Percentiles rank a stretch among this genome's conserved stretches.
Evolutionary conservation across 345 rosid species (phyloP).

Genomic region (Bruguiera sexangula): DNA sequence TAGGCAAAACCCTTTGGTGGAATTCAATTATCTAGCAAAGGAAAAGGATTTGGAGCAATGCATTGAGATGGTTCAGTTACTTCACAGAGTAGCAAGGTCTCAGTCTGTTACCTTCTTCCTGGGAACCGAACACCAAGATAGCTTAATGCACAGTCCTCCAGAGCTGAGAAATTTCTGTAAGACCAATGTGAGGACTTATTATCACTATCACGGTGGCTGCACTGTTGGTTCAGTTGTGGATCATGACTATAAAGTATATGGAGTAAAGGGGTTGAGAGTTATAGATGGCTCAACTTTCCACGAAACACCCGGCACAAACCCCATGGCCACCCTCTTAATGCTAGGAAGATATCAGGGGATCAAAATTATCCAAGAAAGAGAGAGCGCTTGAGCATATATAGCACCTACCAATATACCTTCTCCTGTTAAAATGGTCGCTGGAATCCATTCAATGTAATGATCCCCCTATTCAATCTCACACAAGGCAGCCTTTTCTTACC

Average conservation of each 20-base stretch:
- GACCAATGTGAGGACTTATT: background rate
- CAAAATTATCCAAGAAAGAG: background rate
- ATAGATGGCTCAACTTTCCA: slow-evolving; percentile 2
- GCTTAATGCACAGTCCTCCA: slow-evolving; percentile 21
- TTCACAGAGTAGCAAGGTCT: slow-evolving; percentile 46
- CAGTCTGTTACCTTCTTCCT: slow-evolving; percentile 37
- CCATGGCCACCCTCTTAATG: slow-evolving; percentile 11
- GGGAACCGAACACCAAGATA: slow-evolving; percentile 33
- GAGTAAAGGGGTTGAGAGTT: background rate
- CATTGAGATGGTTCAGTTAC: slow-evolving; percentile 45
- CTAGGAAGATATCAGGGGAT: slow-evolving; percentile 6
- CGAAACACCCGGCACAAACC: slow-evolving; percentile 7
- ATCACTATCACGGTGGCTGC: background rate
- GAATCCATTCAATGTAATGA: background rate
- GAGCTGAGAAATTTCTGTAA: slow-evolving; percentile 17
- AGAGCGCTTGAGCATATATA: no score
- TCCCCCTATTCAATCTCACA: background rate
- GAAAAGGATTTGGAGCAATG: slow-evolving; percentile 48
- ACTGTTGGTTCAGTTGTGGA: background rate
- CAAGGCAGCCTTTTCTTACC: background rate
- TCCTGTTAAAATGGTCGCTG: background rate
- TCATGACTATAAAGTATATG: background rate
- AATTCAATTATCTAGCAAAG: slow-evolving; percentile 54
- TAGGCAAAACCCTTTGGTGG: slow-evolving; percentile 52
- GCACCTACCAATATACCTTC: slow-evolving; percentile 1